Evolutionary conservation across 2,329 filamentous ascomycete genomes (phyloP), one percentile per base, ranked within the genome.

Genomic region (Gaeumannomyces sp.): DNA sequence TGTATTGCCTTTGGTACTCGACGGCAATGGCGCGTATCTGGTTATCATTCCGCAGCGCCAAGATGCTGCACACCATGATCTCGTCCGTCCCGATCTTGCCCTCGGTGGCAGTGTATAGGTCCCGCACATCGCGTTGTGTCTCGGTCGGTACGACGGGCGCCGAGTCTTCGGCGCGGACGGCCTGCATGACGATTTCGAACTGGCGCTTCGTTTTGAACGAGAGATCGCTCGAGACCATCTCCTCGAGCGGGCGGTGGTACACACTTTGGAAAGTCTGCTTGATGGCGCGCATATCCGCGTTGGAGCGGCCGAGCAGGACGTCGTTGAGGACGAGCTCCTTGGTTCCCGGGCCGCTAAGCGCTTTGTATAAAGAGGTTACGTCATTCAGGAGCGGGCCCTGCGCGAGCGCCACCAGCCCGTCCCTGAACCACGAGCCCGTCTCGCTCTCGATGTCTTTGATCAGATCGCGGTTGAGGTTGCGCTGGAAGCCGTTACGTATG

Each of bases 321-420:
- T 98, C 94, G 74, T 97, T 95, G 62, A 99, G 81, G 1, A 95
- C 81, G 64, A 81, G 80, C 73, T 98, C 94, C 71, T 96, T 96
- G 0, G 94, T 98, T 10, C 95, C 95, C 0, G 86, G 74, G 0
- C 94, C 93, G 61, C 87, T 81, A 79, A 97, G 87, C 1, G 92
- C 89, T 1, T 89, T 82, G 71, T 88, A 81, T 11, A 95, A 78
- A 64, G 86, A 83, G 71, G 88, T 81, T 4, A 89, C 89, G 74
- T 98, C 94, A 67, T 92, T 83, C 61, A 86, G 79, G 13, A 97
- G 81, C 0, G 94, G 95, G 0, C 95, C 95, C 2, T 91, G 86
- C 4, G 89, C 84, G 53, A 97, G 81, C 22, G 90, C 87, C 10
- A 93, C 80, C 4, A 97, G 80, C 0, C 87, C 90, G n/a, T 85